Conservation (phyloP, 371 early-diverging fungal genomes). For the Mucor ambiguus region DNA sequence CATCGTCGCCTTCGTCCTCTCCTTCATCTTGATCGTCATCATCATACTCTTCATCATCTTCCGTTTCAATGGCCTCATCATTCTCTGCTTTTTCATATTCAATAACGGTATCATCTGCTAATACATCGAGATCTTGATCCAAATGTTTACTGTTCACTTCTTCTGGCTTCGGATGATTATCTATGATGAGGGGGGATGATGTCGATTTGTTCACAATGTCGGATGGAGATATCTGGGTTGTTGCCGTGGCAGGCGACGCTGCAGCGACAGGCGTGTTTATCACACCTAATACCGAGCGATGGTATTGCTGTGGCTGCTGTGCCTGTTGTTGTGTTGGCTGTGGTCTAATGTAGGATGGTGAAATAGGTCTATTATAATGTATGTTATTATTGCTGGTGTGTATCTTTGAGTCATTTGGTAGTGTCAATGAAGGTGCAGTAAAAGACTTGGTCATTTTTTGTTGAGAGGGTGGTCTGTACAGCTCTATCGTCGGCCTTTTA, state of each 20-base stretch:
- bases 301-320: neutral
- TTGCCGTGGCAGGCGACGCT: neutral
- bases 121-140: slow-evolving; percentile 1
- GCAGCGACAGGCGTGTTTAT: slow-evolving; percentile 17
- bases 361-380: slow-evolving; percentile 8
- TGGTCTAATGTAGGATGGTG: slow-evolving; percentile 2
- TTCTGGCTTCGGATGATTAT: neutral
- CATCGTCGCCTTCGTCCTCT: slow-evolving; percentile 13
- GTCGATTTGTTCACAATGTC: neutral
- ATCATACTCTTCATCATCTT: slow-evolving; percentile 1
- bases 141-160: neutral
- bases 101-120: neutral
- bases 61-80: neutral
- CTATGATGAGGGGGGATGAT: neutral
- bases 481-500: slow-evolving; percentile 14
- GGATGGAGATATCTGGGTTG: neutral
- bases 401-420: neutral
- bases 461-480: slow-evolving; percentile 20
- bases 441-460: slow-evolving; percentile 11
- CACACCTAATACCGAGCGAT: slow-evolving; percentile 25
- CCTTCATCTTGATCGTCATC: slow-evolving; percentile 16
- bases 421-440: slow-evolving; percentile 9
- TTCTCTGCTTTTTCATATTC: neutral
- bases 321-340: neutral
- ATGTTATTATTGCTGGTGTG: neutral